phyloP scores from a whole-genome alignment of 2,329 filamentous ascomycete genomes.

The Botrytis cinerea region DNA sequence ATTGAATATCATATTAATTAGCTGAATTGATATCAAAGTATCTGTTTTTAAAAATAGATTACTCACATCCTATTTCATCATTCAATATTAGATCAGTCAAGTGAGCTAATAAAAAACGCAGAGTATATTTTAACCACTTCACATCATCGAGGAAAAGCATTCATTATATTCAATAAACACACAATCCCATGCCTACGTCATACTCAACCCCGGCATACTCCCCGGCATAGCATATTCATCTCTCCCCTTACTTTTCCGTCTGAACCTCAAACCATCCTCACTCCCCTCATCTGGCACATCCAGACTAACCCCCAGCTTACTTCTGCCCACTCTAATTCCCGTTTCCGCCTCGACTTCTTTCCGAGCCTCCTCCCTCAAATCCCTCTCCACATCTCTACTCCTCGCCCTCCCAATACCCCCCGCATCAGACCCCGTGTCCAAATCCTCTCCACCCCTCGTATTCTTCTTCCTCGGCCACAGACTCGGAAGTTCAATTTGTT shows the following conservation, averaged over 20 bases:
- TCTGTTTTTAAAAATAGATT: too few relatives aligned
- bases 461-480: conserved; percentile 85
- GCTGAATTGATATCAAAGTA: too few relatives aligned
- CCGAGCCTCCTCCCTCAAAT: conserved; percentile 53
- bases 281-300: conserved; percentile 41
- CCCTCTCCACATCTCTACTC: conserved; percentile 55
- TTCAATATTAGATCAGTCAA: too few relatives aligned
- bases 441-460: conserved; percentile 66
- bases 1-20: too few relatives aligned
- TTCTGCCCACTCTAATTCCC: conserved; percentile 32
- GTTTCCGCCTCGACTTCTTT: conserved; percentile 51
- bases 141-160: neutral
- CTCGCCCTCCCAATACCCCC: conserved; percentile 55
- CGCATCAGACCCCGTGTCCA: conserved; percentile 44
- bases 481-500: conserved; percentile 80
- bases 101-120: too few relatives aligned
- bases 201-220: conserved; percentile 41
- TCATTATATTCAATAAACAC: neutral
- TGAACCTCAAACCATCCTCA: conserved; percentile 35
- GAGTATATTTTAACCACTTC: neutral
- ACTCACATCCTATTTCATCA: too few relatives aligned
- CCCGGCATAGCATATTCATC: conserved; percentile 44
- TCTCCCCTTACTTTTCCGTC: conserved; percentile 41
- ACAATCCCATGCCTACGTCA: conserved; percentile 25
- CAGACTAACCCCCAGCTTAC: conserved; percentile 40